Base-by-base conservation (phyloP, 345 rosid genomes). In the Draba incana region DNA sequence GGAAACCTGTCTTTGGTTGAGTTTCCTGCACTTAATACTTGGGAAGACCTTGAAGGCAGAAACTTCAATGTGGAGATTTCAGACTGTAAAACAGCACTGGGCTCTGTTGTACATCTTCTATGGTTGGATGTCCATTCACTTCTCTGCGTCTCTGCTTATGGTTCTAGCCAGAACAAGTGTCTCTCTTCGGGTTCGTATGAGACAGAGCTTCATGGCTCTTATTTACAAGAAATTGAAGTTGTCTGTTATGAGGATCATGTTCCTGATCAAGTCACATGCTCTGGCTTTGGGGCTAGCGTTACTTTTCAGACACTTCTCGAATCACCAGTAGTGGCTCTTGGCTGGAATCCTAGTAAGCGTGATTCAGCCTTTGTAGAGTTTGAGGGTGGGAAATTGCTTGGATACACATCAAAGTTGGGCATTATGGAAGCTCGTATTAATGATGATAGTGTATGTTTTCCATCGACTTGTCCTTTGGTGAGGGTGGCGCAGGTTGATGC, bases 41-140 rank as follows among this genome's bases (percentile, higher is more conserved):
- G 92, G 98, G 98, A 87, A 76, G 92, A 86, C 49, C 81, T 91
- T 10, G 96, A 94, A 69, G 98, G 92, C 15, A 86, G 75, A 56
- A 90, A 85, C 78, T 79, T 81, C 77, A 61, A 2, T 56, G 81
- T 85, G 27, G 97, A 91, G 68, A 73, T 82, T 50, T 88, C 81
- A 63, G 58, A 71, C 62, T 79, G 80, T 52, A 84, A 85, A 66
- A 78, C 75, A 25, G 74, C 62, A 46, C 73, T 87, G 57, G 92
- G 96, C 41, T 86, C 90, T 39, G 71, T 85, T 53, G 56, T 78
- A 31, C 95, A 94, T 83, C 88, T 91, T 52, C 66, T 75, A 39
- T 94, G 96, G 98, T 74, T 89, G 73, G 92, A 85, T 66, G 79
- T 81, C 20, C 89, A 82, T 77, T 42, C 79, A 8, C 87, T 94